These are phyloP conservation scores for Fusarium redolens DNA, from an alignment of 2,329 filamentous ascomycete genomes.

Conservation along the genomic window DNA sequence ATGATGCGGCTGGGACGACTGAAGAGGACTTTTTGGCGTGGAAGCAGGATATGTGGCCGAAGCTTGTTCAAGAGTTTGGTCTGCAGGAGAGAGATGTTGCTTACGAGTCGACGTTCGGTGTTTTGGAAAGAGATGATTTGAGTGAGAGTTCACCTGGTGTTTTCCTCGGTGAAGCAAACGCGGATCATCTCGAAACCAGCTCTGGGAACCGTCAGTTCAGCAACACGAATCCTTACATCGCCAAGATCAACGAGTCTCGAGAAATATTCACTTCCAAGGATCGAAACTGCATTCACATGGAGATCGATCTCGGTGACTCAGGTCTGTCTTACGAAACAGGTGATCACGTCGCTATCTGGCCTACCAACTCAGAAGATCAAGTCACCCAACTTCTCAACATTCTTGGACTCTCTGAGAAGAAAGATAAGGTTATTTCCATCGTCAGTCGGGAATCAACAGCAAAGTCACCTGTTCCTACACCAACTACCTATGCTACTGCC, in stretches of 20 bases:
- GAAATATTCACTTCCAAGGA: background rate
- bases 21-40: background rate
- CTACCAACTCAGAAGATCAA: background rate
- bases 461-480: slow-evolving; percentile 2
- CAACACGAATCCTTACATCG: background rate
- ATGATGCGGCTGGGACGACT: background rate
- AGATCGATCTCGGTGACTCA: background rate
- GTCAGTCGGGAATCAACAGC: background rate
- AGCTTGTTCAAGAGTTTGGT: background rate
- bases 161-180: background rate
- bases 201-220: background rate
- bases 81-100: background rate
- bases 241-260: background rate
- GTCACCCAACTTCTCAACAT: background rate
- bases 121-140: background rate
- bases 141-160: background rate
- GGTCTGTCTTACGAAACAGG: background rate
- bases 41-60: slow-evolving; percentile 8
- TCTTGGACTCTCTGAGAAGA: background rate
- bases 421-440: background rate
- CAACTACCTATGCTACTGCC: background rate
- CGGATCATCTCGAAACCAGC: background rate
- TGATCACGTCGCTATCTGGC: slow-evolving; percentile 1
- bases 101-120: background rate
- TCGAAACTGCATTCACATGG: background rate